Percentiles rank a stretch among this genome's conserved stretches.
Conservation (phyloP, 352 stramenopile genomes). For the Phytophthora pseudosyringae region DNA sequence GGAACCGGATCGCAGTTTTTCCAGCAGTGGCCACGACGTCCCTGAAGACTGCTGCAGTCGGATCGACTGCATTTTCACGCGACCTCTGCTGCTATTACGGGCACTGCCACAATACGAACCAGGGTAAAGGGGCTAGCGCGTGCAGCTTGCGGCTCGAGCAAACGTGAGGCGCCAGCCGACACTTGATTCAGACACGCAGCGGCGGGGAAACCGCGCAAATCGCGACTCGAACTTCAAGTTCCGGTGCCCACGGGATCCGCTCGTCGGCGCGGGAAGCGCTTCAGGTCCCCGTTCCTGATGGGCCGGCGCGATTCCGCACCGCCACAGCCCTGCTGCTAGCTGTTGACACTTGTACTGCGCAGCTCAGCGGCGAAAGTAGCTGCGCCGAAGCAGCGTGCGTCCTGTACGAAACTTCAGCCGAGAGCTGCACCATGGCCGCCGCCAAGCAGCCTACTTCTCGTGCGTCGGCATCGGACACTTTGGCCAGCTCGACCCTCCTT, state of each 20-base stretch:
- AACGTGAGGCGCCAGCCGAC: not conserved
- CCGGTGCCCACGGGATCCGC: constrained; percentile 3
- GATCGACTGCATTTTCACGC: not conserved
- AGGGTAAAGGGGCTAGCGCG: too few relatives aligned
- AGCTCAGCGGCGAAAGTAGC: not conserved
- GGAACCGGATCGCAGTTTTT: too few relatives aligned
- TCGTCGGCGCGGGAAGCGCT: not conserved
- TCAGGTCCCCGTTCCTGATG: not conserved
- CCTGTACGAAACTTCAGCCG: not conserved
- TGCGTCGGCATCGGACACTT: not conserved
- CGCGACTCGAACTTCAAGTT: constrained; percentile 6
- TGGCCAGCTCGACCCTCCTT: too few relatives aligned
- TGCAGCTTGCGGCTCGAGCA: not conserved
- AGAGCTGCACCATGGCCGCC: not conserved
- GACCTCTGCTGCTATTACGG: not conserved
- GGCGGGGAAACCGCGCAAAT: not conserved
- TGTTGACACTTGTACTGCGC: not conserved
- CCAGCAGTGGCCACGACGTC: not conserved
- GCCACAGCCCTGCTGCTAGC: not conserved
- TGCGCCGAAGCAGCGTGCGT: not conserved
- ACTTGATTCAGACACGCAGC: constrained; percentile 17
- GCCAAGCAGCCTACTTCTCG: not conserved
- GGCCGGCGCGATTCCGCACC: not conserved
- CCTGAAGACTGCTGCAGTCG: not conserved
- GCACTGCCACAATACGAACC: too few relatives aligned